These are phyloP conservation scores for Gonium pectorale DNA, from an alignment of 139 green algal genomes.

Conservation along the genomic window DNA sequence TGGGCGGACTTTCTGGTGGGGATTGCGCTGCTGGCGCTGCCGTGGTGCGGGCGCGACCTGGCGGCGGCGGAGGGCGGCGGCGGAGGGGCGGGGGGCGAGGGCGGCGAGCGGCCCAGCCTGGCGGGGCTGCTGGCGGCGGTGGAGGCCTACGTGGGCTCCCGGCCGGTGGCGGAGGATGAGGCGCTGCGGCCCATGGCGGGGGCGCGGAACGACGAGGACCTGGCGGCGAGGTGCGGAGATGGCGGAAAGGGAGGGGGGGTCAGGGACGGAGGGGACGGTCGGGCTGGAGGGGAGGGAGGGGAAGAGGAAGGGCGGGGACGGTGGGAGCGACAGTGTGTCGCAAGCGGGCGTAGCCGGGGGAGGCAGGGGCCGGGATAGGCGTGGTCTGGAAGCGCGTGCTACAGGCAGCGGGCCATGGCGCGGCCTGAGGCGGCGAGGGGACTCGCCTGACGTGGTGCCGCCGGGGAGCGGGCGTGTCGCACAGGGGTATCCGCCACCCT, in stretches of 20 bases:
- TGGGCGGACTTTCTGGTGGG: slow-evolving; percentile 82
- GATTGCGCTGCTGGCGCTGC: slow-evolving; percentile 71
- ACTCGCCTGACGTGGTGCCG: too few relatives aligned
- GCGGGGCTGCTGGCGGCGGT: slow-evolving; percentile 28
- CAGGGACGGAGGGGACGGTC: too few relatives aligned
- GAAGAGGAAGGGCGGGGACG: too few relatives aligned
- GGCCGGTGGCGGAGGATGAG: slow-evolving; percentile 53
- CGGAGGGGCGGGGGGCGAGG: not conserved
- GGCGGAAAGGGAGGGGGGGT: not conserved
- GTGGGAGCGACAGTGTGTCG: too few relatives aligned
- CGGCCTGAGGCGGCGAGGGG: too few relatives aligned
- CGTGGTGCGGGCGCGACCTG: slow-evolving; percentile 78
- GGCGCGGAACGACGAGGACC: slow-evolving; percentile 39
- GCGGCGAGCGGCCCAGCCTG: slow-evolving; percentile 25
- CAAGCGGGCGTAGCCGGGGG: too few relatives aligned
- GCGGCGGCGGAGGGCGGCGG: slow-evolving; percentile 31
- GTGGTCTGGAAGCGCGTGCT: too few relatives aligned
- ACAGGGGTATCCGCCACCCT: too few relatives aligned
- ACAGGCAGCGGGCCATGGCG: too few relatives aligned
- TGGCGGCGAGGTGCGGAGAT: slow-evolving; percentile 33
- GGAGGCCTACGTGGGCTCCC: slow-evolving; percentile 71
- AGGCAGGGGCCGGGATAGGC: too few relatives aligned
- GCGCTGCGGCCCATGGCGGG: slow-evolving; percentile 68
- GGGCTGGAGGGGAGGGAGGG: too few relatives aligned
- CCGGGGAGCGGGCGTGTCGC: too few relatives aligned